Conservation (phyloP, 225 moss, liverwort and hornwort species). For the Ulota crispa region DNA sequence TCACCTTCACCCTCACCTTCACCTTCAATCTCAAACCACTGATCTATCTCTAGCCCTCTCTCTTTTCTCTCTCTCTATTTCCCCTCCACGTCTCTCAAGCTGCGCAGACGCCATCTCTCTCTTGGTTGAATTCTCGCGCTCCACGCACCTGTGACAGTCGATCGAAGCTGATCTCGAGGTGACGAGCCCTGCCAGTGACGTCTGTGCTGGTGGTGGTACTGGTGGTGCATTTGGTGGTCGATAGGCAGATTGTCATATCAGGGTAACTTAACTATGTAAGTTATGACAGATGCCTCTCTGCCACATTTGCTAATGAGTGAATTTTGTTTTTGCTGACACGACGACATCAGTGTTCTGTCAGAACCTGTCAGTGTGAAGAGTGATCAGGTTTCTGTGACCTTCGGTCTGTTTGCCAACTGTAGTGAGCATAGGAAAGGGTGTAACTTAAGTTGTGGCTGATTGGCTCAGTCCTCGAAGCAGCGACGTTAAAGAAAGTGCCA, state of each 20-base stretch:
- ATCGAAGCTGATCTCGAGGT: background rate
- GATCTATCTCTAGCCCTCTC: background rate
- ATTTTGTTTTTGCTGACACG: background rate
- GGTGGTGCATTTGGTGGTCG: background rate
- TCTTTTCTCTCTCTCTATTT: too few relatives aligned
- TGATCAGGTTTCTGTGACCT: background rate
- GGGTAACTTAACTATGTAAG: slow-evolving; percentile 21
- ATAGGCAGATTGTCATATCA: background rate
- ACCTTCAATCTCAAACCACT: slow-evolving; percentile 4
- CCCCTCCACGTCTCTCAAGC: too few relatives aligned
- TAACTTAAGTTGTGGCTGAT: background rate
- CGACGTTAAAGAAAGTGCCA: background rate
- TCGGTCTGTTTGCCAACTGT: too few relatives aligned
- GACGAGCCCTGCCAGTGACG: background rate
- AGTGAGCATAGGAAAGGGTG: background rate
- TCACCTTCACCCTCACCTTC: slow-evolving; percentile 6
- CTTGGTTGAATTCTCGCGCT: background rate
- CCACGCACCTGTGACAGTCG: background rate
- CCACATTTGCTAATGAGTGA: slow-evolving; percentile 2
- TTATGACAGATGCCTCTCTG: slow-evolving; percentile 1
- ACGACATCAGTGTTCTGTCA: background rate
- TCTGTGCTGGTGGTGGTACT: background rate
- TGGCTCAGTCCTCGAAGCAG: background rate
- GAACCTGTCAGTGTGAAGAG: background rate
- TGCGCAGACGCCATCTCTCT: background rate